A percentile compares a stretch with the other conserved stretches of the same genome.
phyloP scores from a whole-genome alignment of 2,329 filamentous ascomycete species.

The Penicillium sp. region DNA sequence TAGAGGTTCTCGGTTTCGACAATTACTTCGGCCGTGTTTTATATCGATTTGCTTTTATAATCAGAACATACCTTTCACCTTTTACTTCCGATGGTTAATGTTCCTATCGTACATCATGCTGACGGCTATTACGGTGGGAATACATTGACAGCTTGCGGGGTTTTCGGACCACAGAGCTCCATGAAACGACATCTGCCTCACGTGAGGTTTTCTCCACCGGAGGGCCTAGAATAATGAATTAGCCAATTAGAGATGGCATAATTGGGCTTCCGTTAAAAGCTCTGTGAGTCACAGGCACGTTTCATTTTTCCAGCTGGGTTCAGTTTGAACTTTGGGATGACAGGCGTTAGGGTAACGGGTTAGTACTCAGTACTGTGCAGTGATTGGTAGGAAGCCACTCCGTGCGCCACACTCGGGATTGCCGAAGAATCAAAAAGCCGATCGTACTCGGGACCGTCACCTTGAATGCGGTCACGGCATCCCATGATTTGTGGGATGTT shows the following conservation, averaged over 20 bases:
- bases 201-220: conserved; percentile 4
- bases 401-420: conserved; percentile 6
- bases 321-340: too few species aligned
- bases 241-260: neutral
- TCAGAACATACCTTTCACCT: neutral
- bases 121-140: neutral
- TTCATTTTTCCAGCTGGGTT: neutral
- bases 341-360: too few species aligned
- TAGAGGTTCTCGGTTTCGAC: conserved; percentile 2
- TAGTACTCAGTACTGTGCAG: neutral
- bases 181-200: neutral
- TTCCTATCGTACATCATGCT: neutral
- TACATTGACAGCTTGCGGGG: conserved; percentile 7
- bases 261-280: neutral
- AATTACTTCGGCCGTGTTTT: neutral
- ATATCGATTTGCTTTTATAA: neutral
- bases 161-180: conserved; percentile 12
- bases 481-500: neutral
- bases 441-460: neutral
- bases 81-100: neutral
- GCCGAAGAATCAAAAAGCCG: neutral
- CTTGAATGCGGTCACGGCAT: neutral
- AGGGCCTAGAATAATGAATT: conserved; percentile 4
- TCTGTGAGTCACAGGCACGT: neutral
- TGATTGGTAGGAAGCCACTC: neutral